Conservation (phyloP, 495 filamentous ascomycete species). For the Aspergillus haitiensis region DNA sequence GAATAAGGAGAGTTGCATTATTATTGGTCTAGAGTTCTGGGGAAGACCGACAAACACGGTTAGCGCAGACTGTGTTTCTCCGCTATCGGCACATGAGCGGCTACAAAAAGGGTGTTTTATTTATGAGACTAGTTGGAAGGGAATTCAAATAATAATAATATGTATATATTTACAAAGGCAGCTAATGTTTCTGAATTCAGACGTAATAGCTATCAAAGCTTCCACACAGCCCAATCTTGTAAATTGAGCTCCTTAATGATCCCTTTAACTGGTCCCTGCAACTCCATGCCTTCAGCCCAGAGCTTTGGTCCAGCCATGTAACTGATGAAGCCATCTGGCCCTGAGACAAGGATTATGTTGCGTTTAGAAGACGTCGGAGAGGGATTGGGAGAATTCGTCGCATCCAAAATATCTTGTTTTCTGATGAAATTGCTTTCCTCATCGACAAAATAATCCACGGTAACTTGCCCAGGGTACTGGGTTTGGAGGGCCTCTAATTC, state of each 20-base stretch:
- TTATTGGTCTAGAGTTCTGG: conserved; percentile 13
- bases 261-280: conserved; percentile 64
- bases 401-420: conserved; percentile 46
- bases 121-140: not conserved
- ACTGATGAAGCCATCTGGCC: conserved; percentile 85
- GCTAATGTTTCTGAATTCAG: not conserved
- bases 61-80: conserved; percentile 6
- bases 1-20: conserved; percentile 31
- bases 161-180: too few relatives aligned
- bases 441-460: conserved; percentile 74
- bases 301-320: conserved; percentile 75
- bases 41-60: conserved; percentile 24
- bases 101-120: too few relatives aligned
- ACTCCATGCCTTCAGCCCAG: conserved; percentile 68
- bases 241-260: conserved; percentile 54
- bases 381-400: conserved; percentile 28
- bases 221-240: conserved; percentile 60
- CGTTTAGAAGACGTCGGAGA: conserved; percentile 30
- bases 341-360: conserved; percentile 75
- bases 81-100: conserved; percentile 17
- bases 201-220: conserved; percentile 54
- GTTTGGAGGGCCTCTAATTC: conserved; percentile 61
- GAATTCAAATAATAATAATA: not conserved
- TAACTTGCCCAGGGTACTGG: conserved; percentile 55
- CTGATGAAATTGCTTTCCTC: conserved; percentile 68